These are phyloP conservation scores for Verticillium nubilum DNA, from an alignment of 2,329 filamentous ascomycete species.

Conservation along the genomic window DNA sequence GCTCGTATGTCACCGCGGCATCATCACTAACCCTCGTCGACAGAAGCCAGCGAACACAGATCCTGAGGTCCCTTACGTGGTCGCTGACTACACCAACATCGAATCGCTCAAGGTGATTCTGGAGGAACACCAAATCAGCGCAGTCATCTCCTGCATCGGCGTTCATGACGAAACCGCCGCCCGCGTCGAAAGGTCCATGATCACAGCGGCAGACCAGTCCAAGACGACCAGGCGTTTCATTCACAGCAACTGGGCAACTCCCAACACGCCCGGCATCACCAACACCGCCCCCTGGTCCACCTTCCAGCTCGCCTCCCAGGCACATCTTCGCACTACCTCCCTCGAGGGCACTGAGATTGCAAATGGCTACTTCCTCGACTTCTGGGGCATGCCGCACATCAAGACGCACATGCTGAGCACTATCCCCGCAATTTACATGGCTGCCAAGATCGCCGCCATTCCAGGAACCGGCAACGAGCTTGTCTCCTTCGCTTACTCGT, in stretches of 20 bases:
- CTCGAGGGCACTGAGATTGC: constrained; percentile 12
- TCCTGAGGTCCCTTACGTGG: not conserved
- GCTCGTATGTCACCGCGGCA: not conserved
- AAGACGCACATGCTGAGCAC: constrained; percentile 17
- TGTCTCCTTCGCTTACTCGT: constrained; percentile 4
- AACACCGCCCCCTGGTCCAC: constrained; percentile 12
- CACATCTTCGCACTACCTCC: not conserved
- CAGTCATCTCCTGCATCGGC: constrained; percentile 35
- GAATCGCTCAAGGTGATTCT: not conserved
- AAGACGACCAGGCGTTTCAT: constrained; percentile 31
- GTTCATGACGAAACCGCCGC: constrained; percentile 21
- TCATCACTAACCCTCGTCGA: not conserved
- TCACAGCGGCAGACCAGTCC: constrained; percentile 34
- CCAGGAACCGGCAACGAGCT: constrained; percentile 4
- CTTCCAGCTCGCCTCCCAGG: not conserved
- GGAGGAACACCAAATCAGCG: constrained; percentile 25
- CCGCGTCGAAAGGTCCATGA: constrained; percentile 32
- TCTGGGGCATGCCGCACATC: constrained; percentile 18
- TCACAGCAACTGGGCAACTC: constrained; percentile 33
- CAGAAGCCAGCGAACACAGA: not conserved
- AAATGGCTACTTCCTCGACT: constrained; percentile 19
- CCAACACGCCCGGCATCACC: constrained; percentile 11
- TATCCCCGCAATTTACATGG: constrained; percentile 1
- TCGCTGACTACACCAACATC: constrained; percentile 3
- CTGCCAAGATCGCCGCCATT: not conserved